These are phyloP conservation scores for Kalmusia sp. DNA, from an alignment of 2,329 filamentous ascomycete species.

Conservation along the genomic window DNA sequence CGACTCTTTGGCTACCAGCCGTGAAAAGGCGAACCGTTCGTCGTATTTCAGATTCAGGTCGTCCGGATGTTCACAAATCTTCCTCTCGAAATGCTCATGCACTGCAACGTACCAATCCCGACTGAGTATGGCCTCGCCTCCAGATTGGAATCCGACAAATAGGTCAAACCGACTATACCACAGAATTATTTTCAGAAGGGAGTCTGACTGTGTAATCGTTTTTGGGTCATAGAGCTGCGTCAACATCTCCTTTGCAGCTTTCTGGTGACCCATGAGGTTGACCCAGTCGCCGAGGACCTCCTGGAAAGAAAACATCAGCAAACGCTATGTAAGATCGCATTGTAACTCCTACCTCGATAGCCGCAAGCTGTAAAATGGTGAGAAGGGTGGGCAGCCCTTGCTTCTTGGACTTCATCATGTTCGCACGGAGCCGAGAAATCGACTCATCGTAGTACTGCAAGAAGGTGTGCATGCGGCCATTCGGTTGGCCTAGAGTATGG, in stretches of 20 bases:
- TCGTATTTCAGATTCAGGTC: conserved; percentile 72
- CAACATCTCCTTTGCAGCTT: conserved; percentile 83
- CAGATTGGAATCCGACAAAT: conserved; percentile 82
- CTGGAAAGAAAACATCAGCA: conserved; percentile 56
- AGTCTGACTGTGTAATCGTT: conserved; percentile 72
- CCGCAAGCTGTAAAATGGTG: conserved; percentile 89
- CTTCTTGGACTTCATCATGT: conserved; percentile 73
- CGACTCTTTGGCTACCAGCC: conserved; percentile 81
- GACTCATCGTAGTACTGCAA: conserved; percentile 90
- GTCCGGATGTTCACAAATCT: conserved; percentile 65
- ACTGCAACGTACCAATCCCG: conserved; percentile 78
- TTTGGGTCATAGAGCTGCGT: conserved; percentile 79
- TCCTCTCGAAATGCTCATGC: conserved; percentile 67
- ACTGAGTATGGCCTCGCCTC: conserved; percentile 74
- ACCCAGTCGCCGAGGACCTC: conserved; percentile 97
- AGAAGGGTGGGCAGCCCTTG: conserved; percentile 78
- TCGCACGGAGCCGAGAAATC: conserved; percentile 75
- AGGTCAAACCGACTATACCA: conserved; percentile 94
- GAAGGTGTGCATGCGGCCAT: conserved; percentile 80
- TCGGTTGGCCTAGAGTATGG: conserved; percentile 71
- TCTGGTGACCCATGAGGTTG: conserved; percentile 90
- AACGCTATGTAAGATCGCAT: neutral
- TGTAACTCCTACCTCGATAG: conserved; percentile 76
- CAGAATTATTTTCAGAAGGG: conserved; percentile 75
- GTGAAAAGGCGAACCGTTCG: conserved; percentile 68